Evolutionary conservation across 2,329 filamentous ascomycete species (phyloP).

Genomic region (Tolypocladium ophioglossoides): DNA sequence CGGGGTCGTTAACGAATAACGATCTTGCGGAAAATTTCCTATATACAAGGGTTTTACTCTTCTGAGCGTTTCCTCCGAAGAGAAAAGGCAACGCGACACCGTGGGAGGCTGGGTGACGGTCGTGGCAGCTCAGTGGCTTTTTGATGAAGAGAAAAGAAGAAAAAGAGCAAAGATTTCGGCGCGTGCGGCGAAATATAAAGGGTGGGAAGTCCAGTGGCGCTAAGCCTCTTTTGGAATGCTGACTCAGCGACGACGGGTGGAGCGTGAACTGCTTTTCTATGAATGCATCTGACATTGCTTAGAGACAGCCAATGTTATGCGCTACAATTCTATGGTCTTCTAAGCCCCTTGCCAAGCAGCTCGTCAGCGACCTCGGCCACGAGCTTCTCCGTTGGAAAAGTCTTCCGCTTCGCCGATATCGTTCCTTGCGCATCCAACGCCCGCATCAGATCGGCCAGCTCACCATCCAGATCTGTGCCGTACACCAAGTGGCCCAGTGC

Average conservation of each 20-base stretch:
- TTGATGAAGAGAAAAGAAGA: constrained; percentile 44
- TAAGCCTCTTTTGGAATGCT: constrained; percentile 8
- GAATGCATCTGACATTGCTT: not conserved
- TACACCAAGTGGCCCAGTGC: constrained; percentile 70
- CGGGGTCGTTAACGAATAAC: constrained; percentile 23
- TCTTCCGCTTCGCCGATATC: constrained; percentile 45
- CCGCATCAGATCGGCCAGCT: constrained; percentile 68
- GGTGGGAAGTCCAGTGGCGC: constrained; percentile 5
- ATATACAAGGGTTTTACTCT: constrained; percentile 50
- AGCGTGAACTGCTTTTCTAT: not conserved
- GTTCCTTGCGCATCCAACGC: constrained; percentile 64
- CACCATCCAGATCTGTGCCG: constrained; percentile 56
- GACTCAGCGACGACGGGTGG: not conserved
- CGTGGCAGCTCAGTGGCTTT: constrained; percentile 55
- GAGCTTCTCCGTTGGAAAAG: constrained; percentile 47
- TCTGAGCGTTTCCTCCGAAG: constrained; percentile 39
- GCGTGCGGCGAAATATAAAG: constrained; percentile 10
- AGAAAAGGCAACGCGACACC: constrained; percentile 53
- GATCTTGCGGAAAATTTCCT: constrained; percentile 47
- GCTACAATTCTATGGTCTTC: constrained; percentile 18
- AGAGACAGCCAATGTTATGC: not conserved
- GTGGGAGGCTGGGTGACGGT: constrained; percentile 48
- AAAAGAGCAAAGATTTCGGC: constrained; percentile 21
- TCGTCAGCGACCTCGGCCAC: constrained; percentile 43
- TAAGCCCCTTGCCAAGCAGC: constrained; percentile 39